Evolutionary conservation across 176 grass and related monocot species (phyloP), one percentile per base, ranked within the genome.

Genomic region (Hordeum marinum): DNA sequence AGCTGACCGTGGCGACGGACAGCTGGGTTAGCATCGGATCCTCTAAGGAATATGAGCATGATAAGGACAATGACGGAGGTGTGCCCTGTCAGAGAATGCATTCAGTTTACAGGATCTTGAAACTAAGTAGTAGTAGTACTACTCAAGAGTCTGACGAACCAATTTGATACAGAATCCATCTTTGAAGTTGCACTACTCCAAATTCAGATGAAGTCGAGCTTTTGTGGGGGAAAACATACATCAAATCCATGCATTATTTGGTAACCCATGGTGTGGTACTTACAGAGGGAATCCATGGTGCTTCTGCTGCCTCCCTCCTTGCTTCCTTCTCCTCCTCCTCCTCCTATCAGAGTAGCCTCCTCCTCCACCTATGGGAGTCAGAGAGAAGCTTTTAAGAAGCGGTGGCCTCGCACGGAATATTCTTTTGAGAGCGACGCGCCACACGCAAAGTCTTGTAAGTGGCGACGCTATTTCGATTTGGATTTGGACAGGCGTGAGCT

Each of bases 1-100:
- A 81, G 46, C 58, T 80, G 78, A 58, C 72, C 50, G 20, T 18
- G 54, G 1, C 31, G 62, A 72, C 63, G 4, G 32, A 42, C 40
- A 15, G 20, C 52, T 54, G 79, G 25, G 20, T 69, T 36, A 45
- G 66, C 87, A 50, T 60, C 20, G 40, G 83, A 85, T 83, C 40
- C 62, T 27, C 83, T 66, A 9, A 86, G 31, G 15, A 67, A 71
- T 27, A 71, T 0, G 15, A 67, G 79, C 52, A 23, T n/a, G n/a
- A n/a, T 54, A 62, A 92, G 62, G 37, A 92, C 66, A 72, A 75
- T 5, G 35, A 86, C 20, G 26, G 83, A 85, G 39, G 82, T 18
- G 40, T 41, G 55, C 86, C 83, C 90, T 92, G 73, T 75, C 43
- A 89, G 76, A 88, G 37, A 85, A 59, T 31, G 18, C 68, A 70